phyloP scores from a whole-genome alignment of 2,329 filamentous ascomycete genomes.

The Fusarium nygamai region DNA sequence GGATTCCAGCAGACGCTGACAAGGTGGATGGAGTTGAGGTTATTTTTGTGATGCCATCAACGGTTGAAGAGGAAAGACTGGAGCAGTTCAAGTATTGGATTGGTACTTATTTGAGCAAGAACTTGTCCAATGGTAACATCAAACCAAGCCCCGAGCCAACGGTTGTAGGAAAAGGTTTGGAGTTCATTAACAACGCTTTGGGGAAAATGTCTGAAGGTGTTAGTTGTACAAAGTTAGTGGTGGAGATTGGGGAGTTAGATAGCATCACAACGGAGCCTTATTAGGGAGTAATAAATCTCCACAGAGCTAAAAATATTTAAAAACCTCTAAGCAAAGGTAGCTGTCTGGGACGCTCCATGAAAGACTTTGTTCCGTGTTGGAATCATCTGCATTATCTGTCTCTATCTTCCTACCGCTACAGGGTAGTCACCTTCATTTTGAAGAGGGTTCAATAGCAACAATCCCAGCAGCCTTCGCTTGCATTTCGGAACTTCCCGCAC shows the following conservation, averaged over 20 bases:
- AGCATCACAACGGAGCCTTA: rapidly evolving
- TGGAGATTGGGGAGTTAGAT: constrained; percentile 49
- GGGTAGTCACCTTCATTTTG: not conserved
- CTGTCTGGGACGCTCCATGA: rapidly evolving
- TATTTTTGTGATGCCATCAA: constrained; percentile 52
- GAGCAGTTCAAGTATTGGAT: constrained; percentile 53
- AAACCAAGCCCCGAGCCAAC: constrained; percentile 52
- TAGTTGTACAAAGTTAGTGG: constrained; percentile 55
- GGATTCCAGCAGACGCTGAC: constrained; percentile 45
- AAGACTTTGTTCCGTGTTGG: not conserved
- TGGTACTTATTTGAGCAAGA: constrained; percentile 50
- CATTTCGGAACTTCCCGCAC: not conserved
- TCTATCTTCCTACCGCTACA: not conserved
- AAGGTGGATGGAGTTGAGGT: constrained; percentile 48
- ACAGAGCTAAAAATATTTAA: rapidly evolving
- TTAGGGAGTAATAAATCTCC: rapidly evolving
- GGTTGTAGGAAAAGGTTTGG: constrained; percentile 51
- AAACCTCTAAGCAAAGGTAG: rapidly evolving
- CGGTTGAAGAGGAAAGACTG: constrained; percentile 47
- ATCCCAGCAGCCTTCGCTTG: not conserved
- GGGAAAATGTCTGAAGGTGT: constrained; percentile 50
- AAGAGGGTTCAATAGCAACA: rapidly evolving
- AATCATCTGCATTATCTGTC: not conserved
- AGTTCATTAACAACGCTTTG: constrained; percentile 51
- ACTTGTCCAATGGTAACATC: constrained; percentile 46